phyloP scores from a whole-genome alignment of 805 yeast species.

The Jamesozyma lodderae region DNA sequence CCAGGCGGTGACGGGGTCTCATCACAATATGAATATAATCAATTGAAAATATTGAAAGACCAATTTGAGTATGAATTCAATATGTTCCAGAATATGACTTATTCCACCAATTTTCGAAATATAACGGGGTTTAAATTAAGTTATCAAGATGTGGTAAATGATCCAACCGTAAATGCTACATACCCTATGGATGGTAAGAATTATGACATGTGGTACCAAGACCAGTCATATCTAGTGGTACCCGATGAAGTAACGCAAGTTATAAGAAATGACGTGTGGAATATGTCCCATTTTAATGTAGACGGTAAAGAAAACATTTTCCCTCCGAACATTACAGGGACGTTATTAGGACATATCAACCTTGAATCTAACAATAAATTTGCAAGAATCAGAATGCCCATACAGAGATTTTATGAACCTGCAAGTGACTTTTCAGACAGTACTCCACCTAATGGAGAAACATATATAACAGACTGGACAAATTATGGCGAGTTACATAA shows the following conservation, averaged over 20 bases:
- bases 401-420: constrained; percentile 27
- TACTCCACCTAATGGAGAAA: constrained; percentile 22
- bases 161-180: constrained; percentile 36
- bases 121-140: constrained; percentile 64
- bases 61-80: constrained; percentile 30
- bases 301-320: constrained; percentile 17
- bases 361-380: constrained; percentile 15
- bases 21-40: constrained; percentile 32
- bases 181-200: constrained; percentile 49
- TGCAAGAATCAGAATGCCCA: constrained; percentile 25
- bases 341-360: constrained; percentile 36
- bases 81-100: constrained; percentile 36
- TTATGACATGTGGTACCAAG: constrained; percentile 39
- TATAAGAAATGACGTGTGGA: constrained; percentile 48
- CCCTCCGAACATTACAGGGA: constrained; percentile 42
- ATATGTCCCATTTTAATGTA: constrained; percentile 20
- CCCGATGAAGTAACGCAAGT: constrained; percentile 46
- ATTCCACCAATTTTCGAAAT: constrained; percentile 51
- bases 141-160: constrained; percentile 46
- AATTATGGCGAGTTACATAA: constrained; percentile 20
- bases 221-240: constrained; percentile 45
- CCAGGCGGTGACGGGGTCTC: constrained; percentile 30
- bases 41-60: constrained; percentile 32
- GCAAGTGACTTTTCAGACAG: constrained; percentile 23
- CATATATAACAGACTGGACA: constrained; percentile 17